A percentile compares a stretch with the other conserved stretches of the same genome.
Evolutionary conservation across 2,329 filamentous ascomycete species (phyloP).

Genomic region (Apiospora kogelbergensis): DNA sequence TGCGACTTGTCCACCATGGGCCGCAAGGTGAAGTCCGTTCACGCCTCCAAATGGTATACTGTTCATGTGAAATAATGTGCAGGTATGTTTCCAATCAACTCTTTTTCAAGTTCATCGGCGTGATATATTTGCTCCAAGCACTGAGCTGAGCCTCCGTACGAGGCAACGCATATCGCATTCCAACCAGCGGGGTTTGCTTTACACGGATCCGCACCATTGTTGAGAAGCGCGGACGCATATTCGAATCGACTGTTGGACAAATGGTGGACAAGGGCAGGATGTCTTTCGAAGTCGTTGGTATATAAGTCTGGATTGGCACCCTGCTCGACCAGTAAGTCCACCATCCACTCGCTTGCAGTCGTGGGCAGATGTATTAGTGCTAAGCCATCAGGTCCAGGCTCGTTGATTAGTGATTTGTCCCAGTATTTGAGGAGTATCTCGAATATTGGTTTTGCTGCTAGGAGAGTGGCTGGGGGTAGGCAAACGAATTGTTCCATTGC

Average conservation of each 20-base stretch:
- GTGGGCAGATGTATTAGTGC: neutral
- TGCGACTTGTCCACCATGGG: neutral
- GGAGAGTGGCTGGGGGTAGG: no score
- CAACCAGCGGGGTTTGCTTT: rapidly evolving
- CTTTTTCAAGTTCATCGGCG: neutral
- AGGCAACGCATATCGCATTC: neutral
- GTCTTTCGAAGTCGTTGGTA: rapidly evolving
- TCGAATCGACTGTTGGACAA: neutral
- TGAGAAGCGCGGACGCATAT: neutral
- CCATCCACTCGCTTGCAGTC: neutral
- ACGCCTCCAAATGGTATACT: no score
- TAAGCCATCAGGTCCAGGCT: neutral
- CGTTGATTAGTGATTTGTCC: neutral
- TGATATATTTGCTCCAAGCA: neutral
- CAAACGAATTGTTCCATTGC: neutral
- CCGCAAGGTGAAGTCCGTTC: neutral
- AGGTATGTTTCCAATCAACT: neutral
- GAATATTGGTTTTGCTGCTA: neutral
- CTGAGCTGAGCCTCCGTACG: neutral
- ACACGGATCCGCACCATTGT: neutral
- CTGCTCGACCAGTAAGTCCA: neutral
- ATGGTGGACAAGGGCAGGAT: neutral
- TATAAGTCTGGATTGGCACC: neutral
- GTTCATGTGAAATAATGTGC: neutral
- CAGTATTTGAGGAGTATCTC: neutral